Evolutionary conservation across 129 eudicot species (phyloP).

Genomic region (Glebionis coronaria): DNA sequence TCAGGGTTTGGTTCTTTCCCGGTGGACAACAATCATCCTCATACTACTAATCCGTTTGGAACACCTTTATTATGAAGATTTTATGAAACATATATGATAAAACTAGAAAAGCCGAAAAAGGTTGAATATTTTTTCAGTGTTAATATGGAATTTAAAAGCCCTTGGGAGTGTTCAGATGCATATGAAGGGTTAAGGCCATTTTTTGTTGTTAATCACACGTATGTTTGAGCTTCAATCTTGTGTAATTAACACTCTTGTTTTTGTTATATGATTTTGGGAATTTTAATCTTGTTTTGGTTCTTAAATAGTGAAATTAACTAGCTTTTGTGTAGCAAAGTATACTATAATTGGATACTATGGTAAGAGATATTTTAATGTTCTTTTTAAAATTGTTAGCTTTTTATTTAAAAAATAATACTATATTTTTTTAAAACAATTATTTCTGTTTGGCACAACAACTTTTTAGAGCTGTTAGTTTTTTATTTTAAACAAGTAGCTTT

Average conservation of each 20-base stretch:
- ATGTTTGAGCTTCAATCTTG: constrained; percentile 7
- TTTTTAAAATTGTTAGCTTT: too few species aligned
- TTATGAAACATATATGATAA: not conserved
- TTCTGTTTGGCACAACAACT: too few species aligned
- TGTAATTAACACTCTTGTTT: not conserved
- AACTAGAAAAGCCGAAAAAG: not conserved
- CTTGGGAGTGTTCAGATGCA: constrained; percentile 21
- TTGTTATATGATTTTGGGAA: not conserved
- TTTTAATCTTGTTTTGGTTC: constrained; percentile 9
- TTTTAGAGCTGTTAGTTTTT: too few species aligned
- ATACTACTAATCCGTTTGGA: constrained; percentile 71
- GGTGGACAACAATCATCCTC: constrained; percentile 39
- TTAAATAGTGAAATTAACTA: not conserved
- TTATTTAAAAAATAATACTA: too few species aligned
- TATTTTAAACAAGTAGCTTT: too few species aligned
- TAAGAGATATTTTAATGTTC: too few species aligned
- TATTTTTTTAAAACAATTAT: too few species aligned
- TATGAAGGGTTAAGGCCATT: not conserved
- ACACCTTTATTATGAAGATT: constrained; percentile 13
- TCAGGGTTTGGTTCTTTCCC: constrained; percentile 70
- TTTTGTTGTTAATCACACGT: not conserved
- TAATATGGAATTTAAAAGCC: constrained; percentile 17
- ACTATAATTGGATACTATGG: too few species aligned
- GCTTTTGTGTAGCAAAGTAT: too few species aligned
- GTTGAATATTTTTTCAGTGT: constrained; percentile 6